Evolutionary conservation across 2,329 filamentous ascomycete genomes (phyloP).

Genomic region (Colletotrichum spinosum): DNA sequence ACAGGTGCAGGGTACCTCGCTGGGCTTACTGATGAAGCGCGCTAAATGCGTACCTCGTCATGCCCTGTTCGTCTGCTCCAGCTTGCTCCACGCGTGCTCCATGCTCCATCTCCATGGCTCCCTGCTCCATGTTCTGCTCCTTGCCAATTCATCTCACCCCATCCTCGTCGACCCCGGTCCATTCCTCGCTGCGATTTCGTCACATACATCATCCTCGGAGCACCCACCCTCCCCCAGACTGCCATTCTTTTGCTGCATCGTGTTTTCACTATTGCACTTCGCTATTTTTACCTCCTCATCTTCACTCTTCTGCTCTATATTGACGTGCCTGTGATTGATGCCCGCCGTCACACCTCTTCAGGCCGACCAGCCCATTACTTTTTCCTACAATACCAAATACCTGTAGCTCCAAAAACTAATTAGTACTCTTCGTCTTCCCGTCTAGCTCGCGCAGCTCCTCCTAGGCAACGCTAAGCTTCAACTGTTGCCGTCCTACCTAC

Average conservation of each 20-base stretch:
- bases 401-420: constrained; percentile 38
- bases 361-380: too few species aligned
- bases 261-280: background rate
- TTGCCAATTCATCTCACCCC: constrained; percentile 34
- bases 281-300: constrained; percentile 2
- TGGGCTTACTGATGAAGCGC: constrained; percentile 11
- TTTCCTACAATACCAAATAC: constrained; percentile 26
- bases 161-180: constrained; percentile 9
- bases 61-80: constrained; percentile 16
- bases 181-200: constrained; percentile 36
- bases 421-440: constrained; percentile 36
- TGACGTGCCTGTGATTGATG: background rate
- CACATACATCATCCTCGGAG: constrained; percentile 36
- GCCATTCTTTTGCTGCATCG: constrained; percentile 6
- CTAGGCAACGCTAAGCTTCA: constrained; percentile 60
- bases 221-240: constrained; percentile 20
- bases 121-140: constrained; percentile 31
- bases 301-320: background rate
- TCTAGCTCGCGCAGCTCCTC: constrained; percentile 64
- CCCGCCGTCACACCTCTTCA: too few species aligned
- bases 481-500: constrained; percentile 36
- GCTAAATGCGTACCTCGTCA: constrained; percentile 5
- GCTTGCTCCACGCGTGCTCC: constrained; percentile 24
- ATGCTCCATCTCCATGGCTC: constrained; percentile 7
- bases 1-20: constrained; percentile 6